Percentiles rank a stretch among this genome's conserved stretches.
phyloP scores from a whole-genome alignment of 78 protist species.

The Chrysochromulina parva region DNA sequence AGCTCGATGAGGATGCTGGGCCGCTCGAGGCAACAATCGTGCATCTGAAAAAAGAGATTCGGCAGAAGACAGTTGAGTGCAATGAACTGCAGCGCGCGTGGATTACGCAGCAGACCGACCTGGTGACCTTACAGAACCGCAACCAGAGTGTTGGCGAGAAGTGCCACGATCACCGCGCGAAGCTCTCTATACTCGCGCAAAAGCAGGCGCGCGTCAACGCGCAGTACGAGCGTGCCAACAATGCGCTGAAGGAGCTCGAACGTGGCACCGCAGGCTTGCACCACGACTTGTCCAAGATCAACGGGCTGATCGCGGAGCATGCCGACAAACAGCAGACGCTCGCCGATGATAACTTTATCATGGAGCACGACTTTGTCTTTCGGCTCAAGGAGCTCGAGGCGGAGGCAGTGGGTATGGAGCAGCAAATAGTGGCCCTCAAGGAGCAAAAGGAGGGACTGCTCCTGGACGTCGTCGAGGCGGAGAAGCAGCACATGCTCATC shows the following conservation, averaged over 20 bases:
- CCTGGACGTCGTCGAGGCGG: conserved; percentile 56
- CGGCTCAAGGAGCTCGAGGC: conserved; percentile 24
- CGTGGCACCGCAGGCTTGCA: conserved; percentile 15
- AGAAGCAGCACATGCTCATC: conserved; percentile 45
- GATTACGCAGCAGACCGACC: conserved; percentile 50
- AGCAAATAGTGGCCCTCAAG: conserved; percentile 12
- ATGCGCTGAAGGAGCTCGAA: neutral
- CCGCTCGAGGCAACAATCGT: conserved; percentile 72
- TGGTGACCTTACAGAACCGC: conserved; percentile 37
- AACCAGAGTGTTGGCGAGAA: neutral
- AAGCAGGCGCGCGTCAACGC: neutral
- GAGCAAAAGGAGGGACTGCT: conserved; percentile 45
- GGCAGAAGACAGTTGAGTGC: neutral
- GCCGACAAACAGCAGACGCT: neutral
- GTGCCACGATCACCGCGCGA: conserved; percentile 1
- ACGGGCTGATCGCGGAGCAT: conserved; percentile 34
- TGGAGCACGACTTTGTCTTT: conserved; percentile 40
- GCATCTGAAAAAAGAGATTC: conserved; percentile 50
- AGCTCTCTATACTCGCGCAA: conserved; percentile 47
- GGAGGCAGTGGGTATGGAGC: conserved; percentile 51
- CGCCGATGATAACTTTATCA: conserved; percentile 31
- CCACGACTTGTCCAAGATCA: conserved; percentile 34
- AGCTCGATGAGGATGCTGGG: conserved; percentile 52
- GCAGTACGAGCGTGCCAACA: neutral
- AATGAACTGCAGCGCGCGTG: conserved; percentile 39